A percentile compares a stretch with the other conserved stretches of the same genome.
These are phyloP conservation scores for Pseudozyma thailandica DNA, from an alignment of 1,284 basidiomycete genomes.

Conservation along the genomic window DNA sequence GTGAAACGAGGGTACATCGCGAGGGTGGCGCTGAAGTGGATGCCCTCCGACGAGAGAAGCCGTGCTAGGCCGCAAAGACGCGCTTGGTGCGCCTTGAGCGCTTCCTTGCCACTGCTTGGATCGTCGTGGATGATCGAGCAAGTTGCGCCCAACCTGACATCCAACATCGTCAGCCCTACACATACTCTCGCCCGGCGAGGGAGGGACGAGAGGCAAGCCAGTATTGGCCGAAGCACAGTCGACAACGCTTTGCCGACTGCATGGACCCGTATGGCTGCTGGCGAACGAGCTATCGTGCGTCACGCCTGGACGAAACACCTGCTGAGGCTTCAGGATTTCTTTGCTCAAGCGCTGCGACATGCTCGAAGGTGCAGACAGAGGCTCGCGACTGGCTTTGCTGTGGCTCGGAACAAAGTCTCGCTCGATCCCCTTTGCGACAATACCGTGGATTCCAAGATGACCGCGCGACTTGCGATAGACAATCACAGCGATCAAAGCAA, in stretches of 20 bases:
- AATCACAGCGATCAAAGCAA: constrained; percentile 1
- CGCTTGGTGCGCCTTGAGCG: too few species aligned
- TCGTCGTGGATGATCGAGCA: constrained; percentile 1
- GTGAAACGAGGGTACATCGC: too few species aligned
- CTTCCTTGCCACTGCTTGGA: not conserved
- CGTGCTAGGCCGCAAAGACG: not conserved
- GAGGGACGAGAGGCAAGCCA: constrained; percentile 6
- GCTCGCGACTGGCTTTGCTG: constrained; percentile 1
- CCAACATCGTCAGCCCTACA: constrained; percentile 7
- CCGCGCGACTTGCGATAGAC: constrained; percentile 1
- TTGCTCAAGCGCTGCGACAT: constrained; percentile 3
- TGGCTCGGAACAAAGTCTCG: constrained; percentile 5
- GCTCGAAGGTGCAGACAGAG: constrained; percentile 8
- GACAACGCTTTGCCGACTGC: not conserved
- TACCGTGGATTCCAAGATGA: too few species aligned
- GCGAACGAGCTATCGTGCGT: constrained; percentile 10
- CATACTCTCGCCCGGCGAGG: not conserved
- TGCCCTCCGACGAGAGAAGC: not conserved
- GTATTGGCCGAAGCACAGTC: constrained; percentile 9
- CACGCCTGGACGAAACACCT: constrained; percentile 7
- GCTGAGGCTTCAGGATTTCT: constrained; percentile 1
- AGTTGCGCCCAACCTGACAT: constrained; percentile 3
- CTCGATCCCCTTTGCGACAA: constrained; percentile 2
- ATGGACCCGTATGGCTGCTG: not conserved
- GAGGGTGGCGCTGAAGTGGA: constrained; percentile 1